Conservation (phyloP, 305 asterid species). For the Fraxinus baroniana region DNA sequence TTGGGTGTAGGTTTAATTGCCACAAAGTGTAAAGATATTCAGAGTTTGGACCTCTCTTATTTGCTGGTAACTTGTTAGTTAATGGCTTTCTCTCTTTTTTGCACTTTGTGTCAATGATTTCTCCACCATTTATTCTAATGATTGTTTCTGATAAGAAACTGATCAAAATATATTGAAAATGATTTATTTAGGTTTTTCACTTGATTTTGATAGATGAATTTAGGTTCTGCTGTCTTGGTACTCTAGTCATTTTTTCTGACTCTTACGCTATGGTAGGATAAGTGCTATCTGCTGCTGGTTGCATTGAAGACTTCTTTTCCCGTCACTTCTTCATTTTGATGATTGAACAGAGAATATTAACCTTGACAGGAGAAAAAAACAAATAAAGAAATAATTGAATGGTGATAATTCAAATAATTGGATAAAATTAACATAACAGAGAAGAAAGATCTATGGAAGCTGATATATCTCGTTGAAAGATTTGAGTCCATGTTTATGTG, state of each 20-base stretch:
- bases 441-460: background rate
- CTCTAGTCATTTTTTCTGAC: background rate
- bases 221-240: background rate
- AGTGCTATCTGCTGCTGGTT: background rate
- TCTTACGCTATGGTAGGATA: background rate
- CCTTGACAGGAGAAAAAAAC: background rate
- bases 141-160: background rate
- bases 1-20: conserved; percentile 45
- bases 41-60: conserved; percentile 34
- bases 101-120: background rate
- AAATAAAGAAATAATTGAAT: background rate
- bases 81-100: background rate
- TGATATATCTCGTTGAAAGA: background rate
- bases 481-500: background rate
- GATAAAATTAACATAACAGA: background rate
- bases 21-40: conserved; percentile 33
- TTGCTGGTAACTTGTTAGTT: conserved; percentile 21
- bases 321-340: background rate
- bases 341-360: background rate
- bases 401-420: background rate
- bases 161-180: background rate
- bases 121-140: background rate
- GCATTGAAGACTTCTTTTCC: background rate
- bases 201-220: background rate
- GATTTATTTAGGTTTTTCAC: background rate